Conservation (phyloP, 306 rosid species). For the Pachyrhizus erosus region DNA sequence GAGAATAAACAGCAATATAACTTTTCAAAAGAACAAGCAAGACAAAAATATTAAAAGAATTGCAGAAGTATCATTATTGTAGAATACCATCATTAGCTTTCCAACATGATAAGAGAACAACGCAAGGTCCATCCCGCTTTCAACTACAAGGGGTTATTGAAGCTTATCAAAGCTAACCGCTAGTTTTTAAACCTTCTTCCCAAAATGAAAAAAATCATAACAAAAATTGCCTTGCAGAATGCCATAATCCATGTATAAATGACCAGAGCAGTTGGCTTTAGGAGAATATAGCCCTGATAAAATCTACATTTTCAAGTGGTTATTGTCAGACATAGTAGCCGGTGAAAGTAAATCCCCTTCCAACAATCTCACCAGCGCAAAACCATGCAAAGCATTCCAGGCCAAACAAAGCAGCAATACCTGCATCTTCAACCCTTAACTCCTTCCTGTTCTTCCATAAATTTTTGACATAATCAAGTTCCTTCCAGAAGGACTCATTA, state of each 20-base stretch:
- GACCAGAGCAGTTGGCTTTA: conserved; percentile 48
- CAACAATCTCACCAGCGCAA: conserved; percentile 91
- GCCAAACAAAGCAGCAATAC: conserved; percentile 91
- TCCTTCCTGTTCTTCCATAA: conserved; percentile 84
- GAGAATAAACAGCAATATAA: background rate
- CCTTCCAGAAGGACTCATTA: conserved; percentile 73
- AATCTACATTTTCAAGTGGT: conserved; percentile 46
- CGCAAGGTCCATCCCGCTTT: conserved; percentile 58
- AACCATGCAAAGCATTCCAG: conserved; percentile 90
- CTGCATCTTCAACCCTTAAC: conserved; percentile 87
- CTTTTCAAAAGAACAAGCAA: too few species aligned
- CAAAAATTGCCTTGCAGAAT: conserved; percentile 58
- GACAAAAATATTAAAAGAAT: background rate
- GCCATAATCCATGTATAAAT: conserved; percentile 54
- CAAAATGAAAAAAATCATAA: conserved; percentile 44
- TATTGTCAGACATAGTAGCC: conserved; percentile 78
- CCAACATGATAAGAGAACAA: conserved; percentile 46
- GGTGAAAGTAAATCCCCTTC: conserved; percentile 95
- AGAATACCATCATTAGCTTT: conserved; percentile 45
- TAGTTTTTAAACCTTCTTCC: conserved; percentile 55
- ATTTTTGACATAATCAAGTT: conserved; percentile 77
- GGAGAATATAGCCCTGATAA: conserved; percentile 48
- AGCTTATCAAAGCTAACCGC: conserved; percentile 60
- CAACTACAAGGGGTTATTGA: conserved; percentile 79
- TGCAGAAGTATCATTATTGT: conserved; percentile 44